Conservation (phyloP, 148 eudicot species). For the Arbutus unedo region DNA sequence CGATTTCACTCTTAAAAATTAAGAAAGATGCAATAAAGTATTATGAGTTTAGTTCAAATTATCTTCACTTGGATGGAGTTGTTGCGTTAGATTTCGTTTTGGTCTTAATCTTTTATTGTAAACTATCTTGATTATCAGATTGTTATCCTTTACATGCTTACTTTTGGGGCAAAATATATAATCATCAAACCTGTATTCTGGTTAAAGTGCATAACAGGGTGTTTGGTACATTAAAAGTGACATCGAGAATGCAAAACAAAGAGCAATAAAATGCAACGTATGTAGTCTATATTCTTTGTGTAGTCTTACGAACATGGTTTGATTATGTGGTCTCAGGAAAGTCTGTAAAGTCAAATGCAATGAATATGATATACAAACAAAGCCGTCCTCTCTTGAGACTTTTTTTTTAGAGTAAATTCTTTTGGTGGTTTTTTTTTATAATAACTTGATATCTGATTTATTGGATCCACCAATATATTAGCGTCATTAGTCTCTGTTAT, state of each 20-base stretch:
- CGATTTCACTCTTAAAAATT: no score
- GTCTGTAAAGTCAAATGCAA: no score
- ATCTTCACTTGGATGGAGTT: not conserved
- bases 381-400: not conserved
- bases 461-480: not conserved
- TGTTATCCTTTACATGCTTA: no score
- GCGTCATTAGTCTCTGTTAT: not conserved
- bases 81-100: not conserved
- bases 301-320: no score
- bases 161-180: no score
- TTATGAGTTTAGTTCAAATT: not conserved
- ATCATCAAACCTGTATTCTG: no score
- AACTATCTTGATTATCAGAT: no score
- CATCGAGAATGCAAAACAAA: slow-evolving; percentile 77
- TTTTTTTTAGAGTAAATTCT: not conserved
- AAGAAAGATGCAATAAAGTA: not conserved
- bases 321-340: no score
- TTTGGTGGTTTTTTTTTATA: no score
- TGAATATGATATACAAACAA: not conserved
- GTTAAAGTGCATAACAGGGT: not conserved
- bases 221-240: slow-evolving; percentile 80
- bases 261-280: slow-evolving; percentile 18
- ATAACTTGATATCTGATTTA: no score
- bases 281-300: slow-evolving; percentile 55
- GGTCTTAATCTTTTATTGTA: not conserved